Evolutionary conservation across 306 rosid species (phyloP).

Genomic region (Gynostemma pentaphyllum): DNA sequence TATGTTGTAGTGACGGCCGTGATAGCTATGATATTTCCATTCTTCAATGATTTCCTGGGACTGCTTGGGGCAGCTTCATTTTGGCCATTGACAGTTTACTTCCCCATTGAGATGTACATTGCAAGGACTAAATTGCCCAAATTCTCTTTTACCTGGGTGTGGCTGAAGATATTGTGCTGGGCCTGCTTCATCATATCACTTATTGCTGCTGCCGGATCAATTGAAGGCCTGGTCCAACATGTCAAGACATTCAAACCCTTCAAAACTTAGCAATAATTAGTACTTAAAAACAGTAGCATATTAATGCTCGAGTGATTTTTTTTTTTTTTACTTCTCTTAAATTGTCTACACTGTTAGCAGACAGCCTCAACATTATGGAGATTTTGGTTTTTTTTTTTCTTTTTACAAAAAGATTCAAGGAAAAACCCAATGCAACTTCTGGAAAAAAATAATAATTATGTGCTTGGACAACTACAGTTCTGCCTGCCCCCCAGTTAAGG

Average conservation of each 20-base stretch:
- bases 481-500: not conserved
- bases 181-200: slow-evolving; percentile 65
- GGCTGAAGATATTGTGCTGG: slow-evolving; percentile 81
- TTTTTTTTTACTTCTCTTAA: not conserved
- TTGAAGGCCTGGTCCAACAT: slow-evolving; percentile 59
- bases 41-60: slow-evolving; percentile 88
- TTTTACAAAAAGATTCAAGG: slow-evolving; percentile 4
- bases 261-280: slow-evolving; percentile 33
- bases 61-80: slow-evolving; percentile 82
- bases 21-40: slow-evolving; percentile 84
- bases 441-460: not conserved
- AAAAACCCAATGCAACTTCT: slow-evolving; percentile 2
- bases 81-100: slow-evolving; percentile 84
- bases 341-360: not conserved
- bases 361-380: slow-evolving; percentile 1
- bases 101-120: slow-evolving; percentile 92
- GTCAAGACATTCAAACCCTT: slow-evolving; percentile 80
- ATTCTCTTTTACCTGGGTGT: slow-evolving; percentile 70
- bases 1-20: slow-evolving; percentile 62
- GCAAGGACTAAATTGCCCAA: slow-evolving; percentile 51
- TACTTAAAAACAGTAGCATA: not conserved
- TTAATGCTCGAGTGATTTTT: not conserved
- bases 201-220: slow-evolving; percentile 72
- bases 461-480: not conserved
- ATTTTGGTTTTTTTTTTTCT: not conserved